A percentile compares a stretch with the other conserved stretches of the same genome.
These are phyloP conservation scores for Zygoascus bituminiphila DNA, from an alignment of 805 yeast species.

Conservation along the genomic window DNA sequence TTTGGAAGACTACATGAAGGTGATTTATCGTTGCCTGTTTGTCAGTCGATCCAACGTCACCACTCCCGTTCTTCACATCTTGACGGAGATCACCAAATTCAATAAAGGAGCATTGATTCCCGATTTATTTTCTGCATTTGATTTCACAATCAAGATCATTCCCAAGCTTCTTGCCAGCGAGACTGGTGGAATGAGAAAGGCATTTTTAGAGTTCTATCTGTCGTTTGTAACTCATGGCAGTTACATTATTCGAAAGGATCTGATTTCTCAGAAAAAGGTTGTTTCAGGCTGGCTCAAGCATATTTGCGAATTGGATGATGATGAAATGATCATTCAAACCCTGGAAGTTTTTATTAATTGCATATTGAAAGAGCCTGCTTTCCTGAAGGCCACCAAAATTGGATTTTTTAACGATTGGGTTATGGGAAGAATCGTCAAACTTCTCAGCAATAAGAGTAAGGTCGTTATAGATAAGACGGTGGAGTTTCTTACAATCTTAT, in stretches of 20 bases:
- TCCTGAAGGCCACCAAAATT: slow-evolving; percentile 62
- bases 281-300: slow-evolving; percentile 62
- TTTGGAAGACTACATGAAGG: slow-evolving; percentile 48
- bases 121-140: slow-evolving; percentile 58
- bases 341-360: slow-evolving; percentile 41
- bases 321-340: slow-evolving; percentile 32
- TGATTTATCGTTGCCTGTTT: slow-evolving; percentile 59
- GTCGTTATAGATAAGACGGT: slow-evolving; percentile 27
- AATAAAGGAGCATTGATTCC: slow-evolving; percentile 44
- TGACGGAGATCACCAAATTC: slow-evolving; percentile 44
- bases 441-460: slow-evolving; percentile 36
- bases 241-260: slow-evolving; percentile 53
- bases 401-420: slow-evolving; percentile 73
- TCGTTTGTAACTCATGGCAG: slow-evolving; percentile 42
- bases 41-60: slow-evolving; percentile 50
- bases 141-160: slow-evolving; percentile 51
- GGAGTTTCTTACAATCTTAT: slow-evolving; percentile 40
- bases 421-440: slow-evolving; percentile 45
- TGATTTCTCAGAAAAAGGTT: slow-evolving; percentile 49
- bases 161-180: slow-evolving; percentile 48
- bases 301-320: slow-evolving; percentile 45
- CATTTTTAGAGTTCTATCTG: slow-evolving; percentile 57
- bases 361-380: slow-evolving; percentile 51
- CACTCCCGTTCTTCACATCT: slow-evolving; percentile 51
- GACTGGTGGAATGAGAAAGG: slow-evolving; percentile 41